Conservation (phyloP, 257 asterid genomes). For the Fraxinus quadrangulata region DNA sequence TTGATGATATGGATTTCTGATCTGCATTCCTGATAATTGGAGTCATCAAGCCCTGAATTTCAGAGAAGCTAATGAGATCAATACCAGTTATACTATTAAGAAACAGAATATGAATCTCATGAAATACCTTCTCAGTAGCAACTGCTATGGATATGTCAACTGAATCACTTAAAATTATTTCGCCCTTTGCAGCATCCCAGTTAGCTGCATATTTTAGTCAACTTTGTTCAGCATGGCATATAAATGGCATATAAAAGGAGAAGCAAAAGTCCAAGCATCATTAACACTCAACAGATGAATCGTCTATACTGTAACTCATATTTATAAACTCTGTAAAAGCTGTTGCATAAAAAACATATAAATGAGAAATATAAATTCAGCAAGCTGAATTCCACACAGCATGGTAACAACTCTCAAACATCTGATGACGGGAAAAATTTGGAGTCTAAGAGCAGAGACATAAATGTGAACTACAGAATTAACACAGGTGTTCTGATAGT, state of each 20-base stretch:
- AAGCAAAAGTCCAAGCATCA: constrained; percentile 17
- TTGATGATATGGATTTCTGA: constrained; percentile 91
- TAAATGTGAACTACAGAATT: neutral
- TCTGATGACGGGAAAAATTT: constrained; percentile 15
- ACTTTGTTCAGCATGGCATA: constrained; percentile 28
- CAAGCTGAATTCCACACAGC: constrained; percentile 25
- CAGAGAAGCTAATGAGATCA: constrained; percentile 29
- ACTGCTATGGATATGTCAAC: constrained; percentile 98
- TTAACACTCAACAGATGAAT: constrained; percentile 4
- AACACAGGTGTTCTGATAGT: neutral
- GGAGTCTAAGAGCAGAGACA: constrained; percentile 4
- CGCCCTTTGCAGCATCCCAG: constrained; percentile 82
- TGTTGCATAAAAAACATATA: constrained; percentile 6
- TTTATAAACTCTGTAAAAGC: constrained; percentile 8
- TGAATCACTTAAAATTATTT: constrained; percentile 66
- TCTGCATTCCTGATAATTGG: constrained; percentile 94
- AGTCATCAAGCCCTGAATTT: constrained; percentile 92
- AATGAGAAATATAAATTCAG: constrained; percentile 1
- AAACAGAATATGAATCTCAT: constrained; percentile 20
- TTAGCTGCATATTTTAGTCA: constrained; percentile 57
- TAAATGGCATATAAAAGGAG: constrained; percentile 4
- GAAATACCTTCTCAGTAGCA: constrained; percentile 93
- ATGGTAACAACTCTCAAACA: constrained; percentile 9
- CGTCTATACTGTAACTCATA: constrained; percentile 2
- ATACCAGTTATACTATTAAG: constrained; percentile 18